These are phyloP conservation scores for Rhodamnia rubescens DNA, from an alignment of 345 rosid genomes.

Conservation along the genomic window DNA sequence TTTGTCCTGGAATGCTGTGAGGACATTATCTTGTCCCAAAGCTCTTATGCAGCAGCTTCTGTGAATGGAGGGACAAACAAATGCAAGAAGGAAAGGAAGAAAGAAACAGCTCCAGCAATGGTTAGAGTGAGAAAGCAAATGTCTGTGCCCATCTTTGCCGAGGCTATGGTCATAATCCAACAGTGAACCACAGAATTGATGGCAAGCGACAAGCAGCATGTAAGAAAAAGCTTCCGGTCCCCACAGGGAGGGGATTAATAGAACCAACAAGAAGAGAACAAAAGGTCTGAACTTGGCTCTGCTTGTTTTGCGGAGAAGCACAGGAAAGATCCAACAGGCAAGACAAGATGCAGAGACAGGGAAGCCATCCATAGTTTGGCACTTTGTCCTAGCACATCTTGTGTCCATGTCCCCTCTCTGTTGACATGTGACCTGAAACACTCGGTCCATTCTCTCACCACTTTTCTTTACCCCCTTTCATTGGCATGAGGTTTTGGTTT, in stretches of 20 bases:
- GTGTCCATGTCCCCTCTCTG: slow-evolving; percentile 42
- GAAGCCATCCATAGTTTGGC: slow-evolving; percentile 14
- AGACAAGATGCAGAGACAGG: neutral
- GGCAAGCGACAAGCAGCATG: slow-evolving; percentile 34
- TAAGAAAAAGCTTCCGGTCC: slow-evolving; percentile 30
- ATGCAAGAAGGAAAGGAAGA: neutral
- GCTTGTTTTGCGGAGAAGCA: slow-evolving; percentile 1
- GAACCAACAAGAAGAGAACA: neutral
- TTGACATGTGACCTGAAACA: slow-evolving; percentile 7
- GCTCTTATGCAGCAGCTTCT: neutral
- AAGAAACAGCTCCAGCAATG: neutral
- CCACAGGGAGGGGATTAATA: neutral
- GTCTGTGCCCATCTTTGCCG: neutral
- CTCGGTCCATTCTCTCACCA: neutral
- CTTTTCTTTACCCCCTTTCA: neutral
- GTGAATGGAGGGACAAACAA: neutral
- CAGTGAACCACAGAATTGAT: slow-evolving; percentile 9
- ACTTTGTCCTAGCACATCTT: slow-evolving; percentile 27
- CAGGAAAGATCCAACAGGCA: neutral
- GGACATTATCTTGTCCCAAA: neutral
- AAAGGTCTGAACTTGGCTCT: neutral
- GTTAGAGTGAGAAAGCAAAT: neutral
- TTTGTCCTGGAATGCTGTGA: neutral
- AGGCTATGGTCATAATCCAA: neutral
- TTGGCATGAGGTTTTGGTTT: neutral